phyloP scores from a whole-genome alignment of 2,329 filamentous ascomycete genomes.

The Paecilomyces formosus region DNA sequence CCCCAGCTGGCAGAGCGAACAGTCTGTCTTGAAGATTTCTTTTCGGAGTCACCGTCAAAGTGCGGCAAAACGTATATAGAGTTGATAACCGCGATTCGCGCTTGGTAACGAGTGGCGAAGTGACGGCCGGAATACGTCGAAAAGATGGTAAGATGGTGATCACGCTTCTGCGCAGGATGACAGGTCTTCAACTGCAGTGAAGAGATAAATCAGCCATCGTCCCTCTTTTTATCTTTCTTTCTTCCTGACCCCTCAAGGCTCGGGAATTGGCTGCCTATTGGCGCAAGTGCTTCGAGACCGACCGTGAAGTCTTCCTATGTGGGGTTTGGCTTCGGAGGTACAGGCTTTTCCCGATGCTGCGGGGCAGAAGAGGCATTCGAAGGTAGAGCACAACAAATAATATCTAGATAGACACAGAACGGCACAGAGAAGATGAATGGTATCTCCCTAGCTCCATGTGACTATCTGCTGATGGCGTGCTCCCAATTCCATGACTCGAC shows the following conservation, averaged over 20 bases:
- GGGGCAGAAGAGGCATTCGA: neutral
- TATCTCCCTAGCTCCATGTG: neutral
- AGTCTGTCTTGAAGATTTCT: neutral
- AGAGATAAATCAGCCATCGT: constrained; percentile 1
- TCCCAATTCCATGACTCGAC: neutral
- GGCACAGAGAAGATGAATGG: neutral
- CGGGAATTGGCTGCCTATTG: constrained; percentile 10
- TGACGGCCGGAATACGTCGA: neutral
- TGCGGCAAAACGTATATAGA: neutral
- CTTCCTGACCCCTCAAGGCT: constrained; percentile 8
- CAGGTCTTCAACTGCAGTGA: neutral
- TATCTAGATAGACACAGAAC: neutral
- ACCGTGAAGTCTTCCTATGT: constrained; percentile 3
- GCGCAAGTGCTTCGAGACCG: neutral
- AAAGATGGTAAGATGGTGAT: neutral
- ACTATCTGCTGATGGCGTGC: neutral
- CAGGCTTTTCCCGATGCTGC: neutral
- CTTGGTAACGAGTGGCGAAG: constrained; percentile 1
- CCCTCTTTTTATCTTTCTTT: constrained; percentile 9
- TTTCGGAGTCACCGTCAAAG: neutral
- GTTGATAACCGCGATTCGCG: neutral
- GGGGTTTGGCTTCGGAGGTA: neutral
- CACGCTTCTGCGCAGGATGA: constrained; percentile 5
- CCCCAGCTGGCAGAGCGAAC: neutral
- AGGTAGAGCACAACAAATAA: neutral